Base-by-base conservation (phyloP, 495 filamentous ascomycete genomes). In the Bombardia bombarda region DNA sequence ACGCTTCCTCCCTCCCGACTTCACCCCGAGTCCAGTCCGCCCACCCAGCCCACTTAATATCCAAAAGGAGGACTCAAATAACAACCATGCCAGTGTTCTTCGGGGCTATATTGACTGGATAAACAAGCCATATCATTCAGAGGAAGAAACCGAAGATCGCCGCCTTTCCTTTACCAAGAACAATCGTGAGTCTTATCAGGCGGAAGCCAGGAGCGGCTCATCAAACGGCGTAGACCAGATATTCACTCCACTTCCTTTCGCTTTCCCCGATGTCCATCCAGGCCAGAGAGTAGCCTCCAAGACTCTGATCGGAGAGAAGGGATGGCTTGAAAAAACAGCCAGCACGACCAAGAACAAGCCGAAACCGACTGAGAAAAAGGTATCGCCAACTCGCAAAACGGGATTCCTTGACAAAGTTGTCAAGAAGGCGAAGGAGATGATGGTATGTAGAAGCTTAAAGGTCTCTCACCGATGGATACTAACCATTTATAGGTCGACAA, bases 321-420 rank as follows among this genome's bases (percentile, higher is more conserved):
- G 69, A 16, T 72, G 67, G 67, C 60, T 73, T 2, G 69, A 71
- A n/a, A n/a, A n/a, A n/a, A n/a, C n/a, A n/a, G n/a, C n/a, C n/a
- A n/a, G n/a, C n/a, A n/a, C n/a, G n/a, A n/a, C n/a, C n/a, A n/a
- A n/a, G 46, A 55, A 57, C 16, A 72, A 68, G 0, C 60, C 60
- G 1, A 52, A 53, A 4, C 42, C 47, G 1, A 14, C 43, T 3
- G 35, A 31, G 19, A 42, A 53, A 32, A 53, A 50, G 20, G 36
- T 43, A 0, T 52, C 52, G 12, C 45, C 46, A 1, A 47, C 38
- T 21, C 59, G 58, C 31, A 57, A 51, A 25, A 16, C 33, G 7
- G 38, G 57, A 2, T 62, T 73, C 43, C 38, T 73, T 3, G 57
- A 60, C 25, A 55, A 28, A 22, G 20, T 73, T 9, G 60, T 65